A percentile compares a stretch with the other conserved stretches of the same genome.
These are phyloP conservation scores for Paramecium octaurelia DNA, from an alignment of 73 alveolate genomes.

Conservation along the genomic window DNA sequence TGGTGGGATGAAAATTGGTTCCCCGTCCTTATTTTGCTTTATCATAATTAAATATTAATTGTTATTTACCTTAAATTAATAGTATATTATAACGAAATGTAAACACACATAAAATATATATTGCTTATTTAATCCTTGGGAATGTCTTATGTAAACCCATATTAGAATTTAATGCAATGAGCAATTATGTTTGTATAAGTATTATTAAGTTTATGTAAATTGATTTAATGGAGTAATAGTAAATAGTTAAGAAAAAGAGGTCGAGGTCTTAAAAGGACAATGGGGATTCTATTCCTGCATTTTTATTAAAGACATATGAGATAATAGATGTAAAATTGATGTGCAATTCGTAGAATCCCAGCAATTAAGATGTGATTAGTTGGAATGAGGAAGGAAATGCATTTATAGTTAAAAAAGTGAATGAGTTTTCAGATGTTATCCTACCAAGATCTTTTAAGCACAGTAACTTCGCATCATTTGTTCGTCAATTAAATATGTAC, in stretches of 20 bases:
- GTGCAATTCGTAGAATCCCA: conserved; percentile 67
- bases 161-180: background rate
- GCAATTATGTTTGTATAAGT: background rate
- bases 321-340: conserved; percentile 2
- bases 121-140: too few species aligned
- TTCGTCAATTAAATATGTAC: conserved; percentile 92
- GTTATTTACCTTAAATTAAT: background rate
- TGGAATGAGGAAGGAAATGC: conserved; percentile 95
- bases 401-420: conserved; percentile 85
- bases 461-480: conserved; percentile 96
- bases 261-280: background rate
- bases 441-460: conserved; percentile 95
- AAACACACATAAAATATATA: background rate
- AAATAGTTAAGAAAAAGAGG: conserved; percentile 40
- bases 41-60: background rate
- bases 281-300: conserved; percentile 46
- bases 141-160: background rate
- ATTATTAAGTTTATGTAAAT: background rate
- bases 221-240: background rate
- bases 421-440: conserved; percentile 91
- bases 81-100: background rate
- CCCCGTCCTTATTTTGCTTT: conserved; percentile 16
- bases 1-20: conserved; percentile 11
- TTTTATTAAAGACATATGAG: conserved; percentile 29
- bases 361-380: conserved; percentile 79